Base-by-base conservation (phyloP, 495 filamentous ascomycete genomes). In the Aspergillus mulundensis region DNA sequence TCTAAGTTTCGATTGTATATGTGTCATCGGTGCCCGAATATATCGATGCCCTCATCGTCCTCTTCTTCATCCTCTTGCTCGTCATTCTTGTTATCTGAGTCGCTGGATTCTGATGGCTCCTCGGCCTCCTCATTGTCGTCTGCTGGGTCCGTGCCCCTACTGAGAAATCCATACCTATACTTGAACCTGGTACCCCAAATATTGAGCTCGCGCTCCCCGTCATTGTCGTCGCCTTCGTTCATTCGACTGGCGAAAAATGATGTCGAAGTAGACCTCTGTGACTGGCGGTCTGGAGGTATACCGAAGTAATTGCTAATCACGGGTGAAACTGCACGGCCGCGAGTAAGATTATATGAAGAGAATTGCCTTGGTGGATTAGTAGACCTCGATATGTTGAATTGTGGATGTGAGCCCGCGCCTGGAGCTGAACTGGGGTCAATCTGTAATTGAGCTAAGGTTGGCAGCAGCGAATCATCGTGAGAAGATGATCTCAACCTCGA, bases 21-120 rank as follows among this genome's bases (percentile, higher is more conserved):
- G 25, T 57, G 49, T 77, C 67, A 82, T 59, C 84, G 79, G 73
- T 91, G 88, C n/a, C 87, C 88, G 62, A 87, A 81, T 50, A 90
- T 76, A 50, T 84, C 81, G 60, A 89, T 84, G 45, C 76, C 70
- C 60, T 89, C 82, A 7, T 86, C 80, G 0, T 80, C 82, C 7
- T 77, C 76, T 1, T 72, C 71, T 3, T 81, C 82, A 3, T 76
- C 74, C 5, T 71, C 82, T 1, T 76, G 73, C 7, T 71, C 77
- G 25, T 75, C 68, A 39, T 71, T 65, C 5, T 81, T 73, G 1
- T 76, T 74, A 16, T 75, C 76, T 1, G 59, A 58, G 8, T 58
- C 53, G 40, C 53, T 63, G 30, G 78, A 79, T 14, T 42, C 44
- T 51, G 62, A 61, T 16, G 34, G n/a, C 10, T 48, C 51, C 25